Percentiles rank a stretch among this genome's conserved stretches.
Evolutionary conservation across 179 eudicot species (phyloP).

Genomic region (Silene noctiflora): DNA sequence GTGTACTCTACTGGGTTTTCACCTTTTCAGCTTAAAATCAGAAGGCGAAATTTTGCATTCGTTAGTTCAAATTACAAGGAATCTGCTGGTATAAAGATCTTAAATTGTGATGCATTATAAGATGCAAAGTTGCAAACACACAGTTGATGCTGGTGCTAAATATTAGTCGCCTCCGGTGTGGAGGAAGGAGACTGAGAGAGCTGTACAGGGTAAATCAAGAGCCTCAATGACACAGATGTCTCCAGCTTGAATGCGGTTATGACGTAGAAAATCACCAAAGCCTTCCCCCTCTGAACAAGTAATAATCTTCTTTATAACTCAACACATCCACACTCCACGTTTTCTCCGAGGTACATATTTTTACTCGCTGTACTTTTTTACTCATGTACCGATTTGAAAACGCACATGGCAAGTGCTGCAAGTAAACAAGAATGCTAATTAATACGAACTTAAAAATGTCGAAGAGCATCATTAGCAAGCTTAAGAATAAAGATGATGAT

Average conservation of each 20-base stretch:
- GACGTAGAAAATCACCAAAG: background rate
- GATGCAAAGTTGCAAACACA: too few relatives aligned
- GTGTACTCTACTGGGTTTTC: too few relatives aligned
- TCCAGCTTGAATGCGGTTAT: background rate
- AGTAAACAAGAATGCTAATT: background rate
- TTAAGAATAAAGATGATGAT: background rate
- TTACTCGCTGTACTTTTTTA: background rate
- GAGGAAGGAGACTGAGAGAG: background rate
- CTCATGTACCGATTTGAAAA: background rate
- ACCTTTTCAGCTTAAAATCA: too few relatives aligned
- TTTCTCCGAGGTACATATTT: background rate
- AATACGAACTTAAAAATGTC: background rate
- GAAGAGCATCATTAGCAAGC: background rate
- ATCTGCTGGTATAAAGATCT: too few relatives aligned
- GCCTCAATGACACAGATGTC: constrained; percentile 18
- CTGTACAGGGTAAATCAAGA: background rate
- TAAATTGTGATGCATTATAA: too few relatives aligned
- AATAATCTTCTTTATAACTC: background rate
- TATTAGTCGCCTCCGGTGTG: background rate
- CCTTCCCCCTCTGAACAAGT: background rate
- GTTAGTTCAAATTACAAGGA: too few relatives aligned
- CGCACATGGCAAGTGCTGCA: constrained; percentile 11
- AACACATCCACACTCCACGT: constrained; percentile 8
- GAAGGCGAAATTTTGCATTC: too few relatives aligned
- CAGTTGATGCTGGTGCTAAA: background rate